Evolutionary conservation across 1,139 yeast genomes (phyloP), one percentile per base, ranked within the genome.

Genomic region (Dujonia santamariae): DNA sequence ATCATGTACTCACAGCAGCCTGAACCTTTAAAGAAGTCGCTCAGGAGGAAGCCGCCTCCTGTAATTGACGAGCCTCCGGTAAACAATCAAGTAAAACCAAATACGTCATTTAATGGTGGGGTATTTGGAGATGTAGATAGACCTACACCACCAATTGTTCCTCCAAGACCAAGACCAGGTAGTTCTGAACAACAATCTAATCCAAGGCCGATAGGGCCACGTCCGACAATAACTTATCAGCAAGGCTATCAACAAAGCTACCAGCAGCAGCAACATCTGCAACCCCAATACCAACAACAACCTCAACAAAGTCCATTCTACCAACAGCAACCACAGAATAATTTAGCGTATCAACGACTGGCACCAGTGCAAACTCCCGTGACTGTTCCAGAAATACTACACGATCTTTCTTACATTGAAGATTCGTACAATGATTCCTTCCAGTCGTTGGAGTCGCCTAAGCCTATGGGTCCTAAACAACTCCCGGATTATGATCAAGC

Each of bases 391-490:
- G 29, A 26, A 9, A 31, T 34, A 5, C 26, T 32, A 5, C 19
- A 24, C 6, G 40, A 32, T 15, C 30, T 35, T 11, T 35, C 38
- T 3, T 31, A 28, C 19, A 32, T 34, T 11, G 34, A 35, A 13
- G 37, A 35, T 40, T 13, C 32, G 14, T 31, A 30, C 12, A 26
- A 36, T 23, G 36, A 32, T 3, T 12, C 32, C 27, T 44, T 44
- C 29, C 27, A 37, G 5, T 47, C 51, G 3, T 36, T 45, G 18
- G 62, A 54, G 4, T n/a, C n/a, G n/a, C 69, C 72, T 6, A 57
- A 54, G 34, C 74, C 70, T 3, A 66, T 55, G 58, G 75, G 75
- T 0, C 74, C 75, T 1, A 61, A 57, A 41, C 63, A 58, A 35
- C 47, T 68, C 14, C 66, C 68, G 8, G 69, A 61, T 7, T 64